A percentile compares a stretch with the other conserved stretches of the same genome.
These are phyloP conservation scores for Dothiorella sarmentorum DNA, from an alignment of 2,329 filamentous ascomycete genomes.

Conservation along the genomic window DNA sequence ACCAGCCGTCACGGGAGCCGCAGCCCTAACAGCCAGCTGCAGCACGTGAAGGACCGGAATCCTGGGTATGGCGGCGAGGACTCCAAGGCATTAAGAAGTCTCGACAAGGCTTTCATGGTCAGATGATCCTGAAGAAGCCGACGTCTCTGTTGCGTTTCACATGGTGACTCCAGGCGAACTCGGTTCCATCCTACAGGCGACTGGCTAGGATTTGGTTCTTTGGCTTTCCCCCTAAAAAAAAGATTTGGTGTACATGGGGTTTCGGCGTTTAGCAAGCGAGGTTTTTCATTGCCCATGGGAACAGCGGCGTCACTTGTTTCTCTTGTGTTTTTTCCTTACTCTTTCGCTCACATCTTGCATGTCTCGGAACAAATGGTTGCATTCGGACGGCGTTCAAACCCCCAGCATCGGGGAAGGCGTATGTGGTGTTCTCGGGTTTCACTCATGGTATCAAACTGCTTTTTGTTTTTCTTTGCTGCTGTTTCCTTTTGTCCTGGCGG, in stretches of 20 bases:
- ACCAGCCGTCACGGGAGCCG: constrained; percentile 41
- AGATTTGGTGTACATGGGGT: background rate
- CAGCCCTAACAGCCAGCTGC: constrained; percentile 30
- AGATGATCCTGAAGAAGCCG: constrained; percentile 11
- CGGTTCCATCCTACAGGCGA: background rate
- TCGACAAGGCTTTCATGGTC: constrained; percentile 19
- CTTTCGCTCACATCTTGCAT: constrained; percentile 5
- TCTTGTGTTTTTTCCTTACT: background rate
- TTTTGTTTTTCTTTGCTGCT: too few relatives aligned
- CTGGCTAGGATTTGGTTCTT: background rate
- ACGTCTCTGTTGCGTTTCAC: constrained; percentile 9
- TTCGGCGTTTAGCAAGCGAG: background rate
- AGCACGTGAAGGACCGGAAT: constrained; percentile 11
- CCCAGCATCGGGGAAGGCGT: background rate
- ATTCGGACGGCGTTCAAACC: constrained; percentile 1
- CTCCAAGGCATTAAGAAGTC: constrained; percentile 15
- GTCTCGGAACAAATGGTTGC: constrained; percentile 12
- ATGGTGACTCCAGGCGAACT: background rate
- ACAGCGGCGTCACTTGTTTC: constrained; percentile 2
- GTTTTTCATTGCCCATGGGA: background rate
- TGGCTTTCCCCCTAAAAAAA: background rate
- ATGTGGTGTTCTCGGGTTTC: background rate
- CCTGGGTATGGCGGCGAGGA: constrained; percentile 16
- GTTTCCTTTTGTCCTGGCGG: background rate
- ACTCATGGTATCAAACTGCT: background rate